Conservation (phyloP, 1,284 basidiomycete species). For the Trichosporon sp. region DNA sequence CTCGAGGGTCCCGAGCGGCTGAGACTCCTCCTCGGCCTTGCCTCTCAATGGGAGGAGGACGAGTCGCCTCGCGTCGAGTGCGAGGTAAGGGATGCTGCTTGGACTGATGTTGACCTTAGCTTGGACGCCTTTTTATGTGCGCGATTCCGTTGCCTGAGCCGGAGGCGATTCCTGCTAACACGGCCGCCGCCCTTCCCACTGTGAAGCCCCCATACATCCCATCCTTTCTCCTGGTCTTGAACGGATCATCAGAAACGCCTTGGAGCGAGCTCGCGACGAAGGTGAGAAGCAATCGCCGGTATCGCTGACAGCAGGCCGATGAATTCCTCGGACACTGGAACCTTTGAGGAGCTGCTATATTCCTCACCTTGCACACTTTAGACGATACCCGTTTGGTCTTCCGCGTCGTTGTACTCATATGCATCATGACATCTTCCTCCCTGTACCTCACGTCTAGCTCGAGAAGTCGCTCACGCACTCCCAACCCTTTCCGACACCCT, state of each 20-base stretch:
- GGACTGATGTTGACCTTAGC: conserved; percentile 11
- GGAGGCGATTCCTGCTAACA: conserved; percentile 11
- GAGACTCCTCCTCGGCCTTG: conserved; percentile 34
- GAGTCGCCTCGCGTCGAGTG: conserved; percentile 37
- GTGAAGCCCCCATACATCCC: conserved; percentile 13
- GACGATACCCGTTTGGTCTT: neutral
- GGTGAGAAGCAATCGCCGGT: conserved; percentile 18
- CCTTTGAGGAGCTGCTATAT: neutral
- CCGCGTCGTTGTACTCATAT: conserved; percentile 16
- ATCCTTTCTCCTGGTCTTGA: conserved; percentile 31
- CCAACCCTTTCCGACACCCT: conserved; percentile 92
- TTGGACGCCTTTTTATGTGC: conserved; percentile 27
- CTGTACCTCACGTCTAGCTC: conserved; percentile 53
- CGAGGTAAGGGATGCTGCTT: conserved; percentile 23
- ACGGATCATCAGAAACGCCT: conserved; percentile 27
- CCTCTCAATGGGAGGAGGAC: conserved; percentile 39
- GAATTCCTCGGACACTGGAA: conserved; percentile 17
- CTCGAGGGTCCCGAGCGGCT: conserved; percentile 38
- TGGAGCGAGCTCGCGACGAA: conserved; percentile 27
- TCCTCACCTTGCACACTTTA: neutral
- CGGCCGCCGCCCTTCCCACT: conserved; percentile 16
- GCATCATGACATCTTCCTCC: conserved; percentile 14
- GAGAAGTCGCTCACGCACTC: conserved; percentile 93
- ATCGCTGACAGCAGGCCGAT: conserved; percentile 20
- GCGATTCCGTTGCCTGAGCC: conserved; percentile 23